Conservation (phyloP, 805 yeast genomes). For the Cyberlindnera amylophila region DNA sequence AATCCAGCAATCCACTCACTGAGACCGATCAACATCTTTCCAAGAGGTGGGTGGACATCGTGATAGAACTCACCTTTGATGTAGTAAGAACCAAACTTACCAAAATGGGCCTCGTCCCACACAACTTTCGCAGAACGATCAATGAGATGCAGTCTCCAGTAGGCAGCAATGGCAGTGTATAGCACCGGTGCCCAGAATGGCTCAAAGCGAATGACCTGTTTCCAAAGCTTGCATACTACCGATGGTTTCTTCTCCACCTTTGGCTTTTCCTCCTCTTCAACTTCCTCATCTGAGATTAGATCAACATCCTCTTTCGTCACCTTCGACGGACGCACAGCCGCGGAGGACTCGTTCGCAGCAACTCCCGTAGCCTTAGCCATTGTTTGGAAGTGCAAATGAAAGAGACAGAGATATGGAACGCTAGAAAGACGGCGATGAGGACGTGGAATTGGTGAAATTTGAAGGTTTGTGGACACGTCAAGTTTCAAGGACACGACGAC, state of each 20-base stretch:
- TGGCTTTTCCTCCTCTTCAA: slow-evolving; percentile 3
- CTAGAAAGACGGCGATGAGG: too few relatives aligned
- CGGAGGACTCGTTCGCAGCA: slow-evolving; percentile 6
- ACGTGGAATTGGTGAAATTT: too few relatives aligned
- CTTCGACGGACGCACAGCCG: slow-evolving; percentile 4
- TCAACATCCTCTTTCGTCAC: neutral
- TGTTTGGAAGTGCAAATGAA: neutral
- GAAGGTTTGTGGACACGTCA: slow-evolving; percentile 11
- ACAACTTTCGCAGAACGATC: slow-evolving; percentile 57
- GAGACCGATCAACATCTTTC: slow-evolving; percentile 74
- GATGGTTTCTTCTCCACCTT: neutral
- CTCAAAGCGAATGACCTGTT: slow-evolving; percentile 11
- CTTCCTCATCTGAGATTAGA: neutral
- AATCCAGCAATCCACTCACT: slow-evolving; percentile 83
- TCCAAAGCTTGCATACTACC: slow-evolving; percentile 1
- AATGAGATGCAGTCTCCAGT: slow-evolving; percentile 57
- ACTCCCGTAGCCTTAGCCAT: slow-evolving; percentile 15
- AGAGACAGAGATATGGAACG: too few relatives aligned
- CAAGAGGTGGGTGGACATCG: slow-evolving; percentile 87
- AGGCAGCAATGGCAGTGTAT: slow-evolving; percentile 44
- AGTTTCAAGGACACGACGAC: neutral
- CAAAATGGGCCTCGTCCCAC: slow-evolving; percentile 92
- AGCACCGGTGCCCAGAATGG: slow-evolving; percentile 38
- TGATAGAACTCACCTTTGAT: slow-evolving; percentile 75
- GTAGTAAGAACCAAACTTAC: slow-evolving; percentile 80